A percentile compares a stretch with the other conserved stretches of the same genome.
Evolutionary conservation across 805 yeast species (phyloP).

Genomic region (Candida tallmaniae): DNA sequence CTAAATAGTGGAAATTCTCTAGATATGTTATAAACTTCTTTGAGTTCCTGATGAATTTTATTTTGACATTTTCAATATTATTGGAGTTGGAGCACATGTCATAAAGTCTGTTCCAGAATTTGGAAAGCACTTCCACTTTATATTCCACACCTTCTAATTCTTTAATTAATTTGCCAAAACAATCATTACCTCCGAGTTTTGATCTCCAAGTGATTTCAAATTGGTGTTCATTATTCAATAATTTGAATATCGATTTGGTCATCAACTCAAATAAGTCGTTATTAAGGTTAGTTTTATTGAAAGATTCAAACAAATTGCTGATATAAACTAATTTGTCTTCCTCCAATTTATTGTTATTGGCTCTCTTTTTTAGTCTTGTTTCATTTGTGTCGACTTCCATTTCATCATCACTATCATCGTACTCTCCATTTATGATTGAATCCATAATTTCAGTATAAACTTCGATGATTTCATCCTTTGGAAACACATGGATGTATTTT

Average conservation of each 20-base stretch:
- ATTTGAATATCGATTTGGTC: slow-evolving; percentile 14
- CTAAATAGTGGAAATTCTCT: slow-evolving; percentile 11
- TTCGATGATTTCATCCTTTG: slow-evolving; percentile 30
- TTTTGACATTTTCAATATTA: slow-evolving; percentile 55
- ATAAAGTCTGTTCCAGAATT: slow-evolving; percentile 20
- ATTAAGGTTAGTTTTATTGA: slow-evolving; percentile 10
- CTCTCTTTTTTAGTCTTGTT: slow-evolving; percentile 5
- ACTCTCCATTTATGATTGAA: slow-evolving; percentile 33
- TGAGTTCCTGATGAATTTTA: slow-evolving; percentile 40
- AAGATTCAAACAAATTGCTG: slow-evolving; percentile 31
- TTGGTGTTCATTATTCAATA: slow-evolving; percentile 14
- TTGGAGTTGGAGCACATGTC: slow-evolving; percentile 29
- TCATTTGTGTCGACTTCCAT: slow-evolving; percentile 14
- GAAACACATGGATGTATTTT: slow-evolving; percentile 38
- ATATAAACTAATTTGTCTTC: slow-evolving; percentile 40
- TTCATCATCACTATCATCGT: slow-evolving; percentile 27
- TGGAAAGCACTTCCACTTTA: slow-evolving; percentile 16
- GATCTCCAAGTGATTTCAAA: slow-evolving; percentile 58
- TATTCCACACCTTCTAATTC: slow-evolving; percentile 11
- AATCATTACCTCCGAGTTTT: slow-evolving; percentile 43
- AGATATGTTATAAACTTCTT: slow-evolving; percentile 16
- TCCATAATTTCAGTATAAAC: slow-evolving; percentile 34
- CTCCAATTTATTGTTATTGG: slow-evolving; percentile 32
- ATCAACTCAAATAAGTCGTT: slow-evolving; percentile 22
- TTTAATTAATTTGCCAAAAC: slow-evolving; percentile 19